phyloP scores from a whole-genome alignment of 345 rosid species.

The Arabis alpina region DNA sequence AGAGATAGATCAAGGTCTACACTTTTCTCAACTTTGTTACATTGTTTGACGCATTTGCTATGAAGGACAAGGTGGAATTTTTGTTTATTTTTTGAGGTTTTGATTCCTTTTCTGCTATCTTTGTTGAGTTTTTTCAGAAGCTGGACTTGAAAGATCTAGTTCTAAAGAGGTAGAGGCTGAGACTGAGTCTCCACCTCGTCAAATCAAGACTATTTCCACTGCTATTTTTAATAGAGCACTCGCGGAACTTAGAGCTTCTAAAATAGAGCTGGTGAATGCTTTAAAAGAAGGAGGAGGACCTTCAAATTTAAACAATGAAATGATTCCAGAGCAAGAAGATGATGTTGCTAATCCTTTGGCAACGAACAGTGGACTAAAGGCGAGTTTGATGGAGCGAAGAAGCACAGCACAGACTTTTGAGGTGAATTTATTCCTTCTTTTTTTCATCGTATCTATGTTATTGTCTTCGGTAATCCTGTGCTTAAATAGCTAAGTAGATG shows the following conservation, averaged over 20 bases:
- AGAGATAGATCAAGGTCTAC: constrained; percentile 30
- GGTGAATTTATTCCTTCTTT: constrained; percentile 10
- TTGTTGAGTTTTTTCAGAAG: constrained; percentile 17
- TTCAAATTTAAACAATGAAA: constrained; percentile 10
- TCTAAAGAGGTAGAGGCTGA: constrained; percentile 1
- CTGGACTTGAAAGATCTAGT: constrained; percentile 8
- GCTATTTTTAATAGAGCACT: constrained; percentile 31
- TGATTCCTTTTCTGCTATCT: not conserved
- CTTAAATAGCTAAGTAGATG: constrained; percentile 21
- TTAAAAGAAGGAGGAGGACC: constrained; percentile 25
- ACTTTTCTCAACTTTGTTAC: constrained; percentile 17
- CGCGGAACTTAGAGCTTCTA: constrained; percentile 26
- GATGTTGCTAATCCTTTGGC: constrained; percentile 29
- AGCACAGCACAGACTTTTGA: constrained; percentile 36
- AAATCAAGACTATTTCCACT: constrained; percentile 30
- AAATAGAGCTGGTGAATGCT: constrained; percentile 36
- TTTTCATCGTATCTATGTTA: constrained; percentile 5
- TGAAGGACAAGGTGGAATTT: constrained; percentile 1
- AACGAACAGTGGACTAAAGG: not conserved
- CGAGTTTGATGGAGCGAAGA: constrained; percentile 41
- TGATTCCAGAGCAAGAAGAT: constrained; percentile 15
- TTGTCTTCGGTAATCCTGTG: constrained; percentile 2
- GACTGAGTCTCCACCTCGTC: constrained; percentile 12
- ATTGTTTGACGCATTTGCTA: not conserved
- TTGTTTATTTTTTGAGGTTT: not conserved